phyloP scores from a whole-genome alignment of 139 green algal genomes.

The Edaphochlamys debaryana region DNA sequence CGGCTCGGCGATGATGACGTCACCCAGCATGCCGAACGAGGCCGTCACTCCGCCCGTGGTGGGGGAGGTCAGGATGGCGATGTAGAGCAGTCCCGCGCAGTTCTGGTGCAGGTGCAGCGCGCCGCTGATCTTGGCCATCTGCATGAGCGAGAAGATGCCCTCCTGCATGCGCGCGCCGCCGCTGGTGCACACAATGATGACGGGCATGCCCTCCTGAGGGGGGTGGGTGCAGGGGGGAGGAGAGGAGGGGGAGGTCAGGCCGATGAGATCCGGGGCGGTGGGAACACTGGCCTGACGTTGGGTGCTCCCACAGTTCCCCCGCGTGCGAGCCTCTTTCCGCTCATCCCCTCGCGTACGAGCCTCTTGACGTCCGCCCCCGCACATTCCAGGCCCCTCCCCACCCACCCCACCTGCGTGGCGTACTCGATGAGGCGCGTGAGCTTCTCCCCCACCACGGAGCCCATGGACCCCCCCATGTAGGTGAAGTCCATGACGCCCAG shows the following conservation, averaged over 20 bases:
- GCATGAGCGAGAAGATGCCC: slow-evolving; percentile 72
- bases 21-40: slow-evolving; percentile 72
- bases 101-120: slow-evolving; percentile 76
- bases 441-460: slow-evolving; percentile 82
- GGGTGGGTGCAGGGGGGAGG: too few relatives aligned
- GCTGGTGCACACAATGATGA: slow-evolving; percentile 69
- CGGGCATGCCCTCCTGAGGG: slow-evolving; percentile 68
- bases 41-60: slow-evolving; percentile 73
- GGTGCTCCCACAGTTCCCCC: too few relatives aligned
- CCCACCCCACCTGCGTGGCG: slow-evolving; percentile 65
- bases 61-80: slow-evolving; percentile 67
- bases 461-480: slow-evolving; percentile 85
- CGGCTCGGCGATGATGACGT: slow-evolving; percentile 72
- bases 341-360: too few relatives aligned
- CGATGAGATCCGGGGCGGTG: too few relatives aligned
- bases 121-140: slow-evolving; percentile 73
- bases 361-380: not conserved
- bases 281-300: too few relatives aligned
- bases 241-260: too few relatives aligned
- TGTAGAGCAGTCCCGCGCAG: slow-evolving; percentile 71
- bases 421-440: slow-evolving; percentile 81
- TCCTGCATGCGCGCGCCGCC: slow-evolving; percentile 82
- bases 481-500: slow-evolving; percentile 80
- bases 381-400: not conserved
- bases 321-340: too few relatives aligned